Base-by-base conservation (phyloP, 2,329 filamentous ascomycete species). In the Achaetomium macrosporum region DNA sequence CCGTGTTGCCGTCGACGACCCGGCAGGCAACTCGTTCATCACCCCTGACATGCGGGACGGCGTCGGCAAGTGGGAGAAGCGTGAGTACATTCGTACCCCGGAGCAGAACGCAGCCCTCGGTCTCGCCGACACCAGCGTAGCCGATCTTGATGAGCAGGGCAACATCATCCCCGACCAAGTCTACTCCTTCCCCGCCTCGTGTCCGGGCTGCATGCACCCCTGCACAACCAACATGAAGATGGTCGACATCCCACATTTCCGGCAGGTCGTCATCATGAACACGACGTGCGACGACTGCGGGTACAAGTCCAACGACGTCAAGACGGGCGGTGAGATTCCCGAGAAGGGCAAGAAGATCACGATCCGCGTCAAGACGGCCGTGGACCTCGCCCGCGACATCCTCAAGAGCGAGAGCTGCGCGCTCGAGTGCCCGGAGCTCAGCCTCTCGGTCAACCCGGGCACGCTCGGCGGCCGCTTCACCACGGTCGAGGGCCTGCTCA, bases 171-270 rank as follows among this genome's bases (percentile, higher is more conserved):
- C 95, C 59, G 87, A 95, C 68, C 87, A 96, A 69, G 87, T 96
- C 29, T 97, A 97, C 75, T 85, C 84, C 54, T 93, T 99, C 73
- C 92, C 92, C 2, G 86, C 91, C 7, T 88, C 84, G 53, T 99
- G 93, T 69, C 93, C 93, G 0, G 92, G 89, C 57, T 99, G 93
- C 76, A 84, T 85, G 65, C 88, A 88, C 70, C 74, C 83, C 5
- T 96, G 91, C 72, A 83, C 84, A 4, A 95, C 95, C 10, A 91
- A 96, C 71, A 96, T 96, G 90, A 96, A 96, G 76, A 95, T 96
- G 85, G 90, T 97, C 53, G 90, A 95, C 64, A 96, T 99, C 57
- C 93, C 93, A 1, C 87, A 96, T 73, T 99, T 99, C 76, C 95
- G 96, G 73, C 89, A 97, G 66, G 93, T 99, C 3, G 85, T 96